Evolutionary conservation across 306 rosid genomes (phyloP), one percentile per base, ranked within the genome.

Genomic region (Castanea mollissima): DNA sequence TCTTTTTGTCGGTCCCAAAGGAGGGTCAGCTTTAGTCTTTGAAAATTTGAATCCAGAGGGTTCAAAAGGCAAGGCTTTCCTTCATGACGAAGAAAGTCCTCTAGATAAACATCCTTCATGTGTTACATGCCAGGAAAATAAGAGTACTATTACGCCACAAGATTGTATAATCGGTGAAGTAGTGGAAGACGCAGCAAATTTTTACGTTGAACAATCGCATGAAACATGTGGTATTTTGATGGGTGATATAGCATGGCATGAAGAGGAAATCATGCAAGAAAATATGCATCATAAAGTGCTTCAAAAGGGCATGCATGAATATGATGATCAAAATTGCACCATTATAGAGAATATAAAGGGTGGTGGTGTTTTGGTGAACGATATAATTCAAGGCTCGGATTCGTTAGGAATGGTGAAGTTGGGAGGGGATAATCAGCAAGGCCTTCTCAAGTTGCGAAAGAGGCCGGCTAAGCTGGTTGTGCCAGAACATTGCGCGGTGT

Each of bases 401-500:
- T 13, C 57, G 12, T 63, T 35, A n/a, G 79, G 55, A 18, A 63
- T 49, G 58, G 23, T 21, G 49, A 23, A 41, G 4, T 64, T 8
- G n/a, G 29, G 29, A 12, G 23, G 49, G 6, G 35, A 55, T 31
- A 55, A 41, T 41, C 46, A 41, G 46, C 46, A 8, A 14, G 71
- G 1, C 3, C 49, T 11, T 18, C 71, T 19, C 34, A 79, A 82
- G 86, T 51, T 55, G 21, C 41, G 60, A 56, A 76, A 52, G 79
- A 82, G 86, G 63, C 88, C 88, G 5, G 55, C 62, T 2, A 85
- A 65, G 80, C 76, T 85, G 16, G 64, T 79, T 56, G 70, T 85
- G 67, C 88, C 88, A 6, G 84, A 79, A 57, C 78, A 13, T 71
- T 63, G 71, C 44, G 69, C 73, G 0, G 70, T 44, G 5, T 16